Evolutionary conservation across 2,329 filamentous ascomycete species (phyloP), one percentile per base, ranked within the genome.

Genomic region (Teratosphaeria gauchensis): DNA sequence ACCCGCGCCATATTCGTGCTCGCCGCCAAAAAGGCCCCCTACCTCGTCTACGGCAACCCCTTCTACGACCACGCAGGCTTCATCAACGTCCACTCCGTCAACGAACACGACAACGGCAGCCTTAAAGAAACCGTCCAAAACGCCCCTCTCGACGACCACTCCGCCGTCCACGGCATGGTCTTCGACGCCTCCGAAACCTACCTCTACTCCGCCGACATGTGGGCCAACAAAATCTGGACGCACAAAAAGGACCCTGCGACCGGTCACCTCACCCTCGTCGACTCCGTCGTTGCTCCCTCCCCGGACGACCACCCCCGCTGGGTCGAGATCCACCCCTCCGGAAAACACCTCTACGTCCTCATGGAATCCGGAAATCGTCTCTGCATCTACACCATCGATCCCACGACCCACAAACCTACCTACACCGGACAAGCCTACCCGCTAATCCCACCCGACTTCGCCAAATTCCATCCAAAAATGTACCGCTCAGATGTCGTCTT

Each of bases 321-420:
- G 90, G 88, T 95, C 14, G 89, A 89, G 65, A 86, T 95, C 71
- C 88, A 92, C 72, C 86, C 87, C 2, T 82, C 82, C 1, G 89
- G 89, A 21, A 82, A 85, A 59, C 91, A 90, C 73, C 80, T 95
- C 58, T 95, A 95, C 75, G 89, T 83, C 7, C 80, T 95, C 65
- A 95, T 94, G 88, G 90, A 95, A 75, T 87, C 86, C n/a, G 89
- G 90, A 57, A 95, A 95, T 76, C 80, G 87, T 56, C 76, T 95
- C 58, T 90, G 84, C 72, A 87, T 91, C 67, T 95, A 94, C 74
- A 81, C 88, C 64, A 84, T 95, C 73, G 87, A 94, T 72, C 82
- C 85, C 58, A 72, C 78, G 52, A 89, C 87, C 3, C 87, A 85
- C 72, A 76, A 89, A 70, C 90, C 90, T 12, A 82, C 90, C 19